Evolutionary conservation across 1,284 basidiomycete species (phyloP).

Genomic region (Ustilago loliicola): DNA sequence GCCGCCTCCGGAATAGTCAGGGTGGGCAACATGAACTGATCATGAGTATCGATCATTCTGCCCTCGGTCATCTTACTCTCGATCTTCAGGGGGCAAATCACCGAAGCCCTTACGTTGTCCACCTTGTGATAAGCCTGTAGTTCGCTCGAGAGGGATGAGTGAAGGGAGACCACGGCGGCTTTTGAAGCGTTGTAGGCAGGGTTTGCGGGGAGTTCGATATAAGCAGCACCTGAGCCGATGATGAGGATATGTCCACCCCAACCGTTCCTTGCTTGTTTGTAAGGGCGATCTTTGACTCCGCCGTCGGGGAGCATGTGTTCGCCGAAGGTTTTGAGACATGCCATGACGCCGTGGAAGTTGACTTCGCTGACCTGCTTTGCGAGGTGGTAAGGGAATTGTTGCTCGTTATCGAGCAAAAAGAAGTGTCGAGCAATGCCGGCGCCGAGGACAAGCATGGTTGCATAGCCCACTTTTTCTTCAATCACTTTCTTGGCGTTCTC

Average conservation of each 20-base stretch:
- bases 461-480: slow-evolving; percentile 49
- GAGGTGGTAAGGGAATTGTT: slow-evolving; percentile 42
- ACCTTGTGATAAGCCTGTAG: slow-evolving; percentile 56
- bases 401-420: slow-evolving; percentile 55
- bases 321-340: slow-evolving; percentile 58
- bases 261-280: slow-evolving; percentile 48
- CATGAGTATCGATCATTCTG: slow-evolving; percentile 50
- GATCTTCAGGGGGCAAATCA: slow-evolving; percentile 61
- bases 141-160: slow-evolving; percentile 48
- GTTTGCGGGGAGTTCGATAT: slow-evolving; percentile 54
- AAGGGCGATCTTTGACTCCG: slow-evolving; percentile 38
- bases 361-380: slow-evolving; percentile 51
- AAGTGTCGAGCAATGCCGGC: slow-evolving; percentile 54
- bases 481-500: slow-evolving; percentile 43
- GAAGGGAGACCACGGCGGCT: slow-evolving; percentile 51
- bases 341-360: slow-evolving; percentile 55
- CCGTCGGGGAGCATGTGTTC: slow-evolving; percentile 57
- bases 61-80: slow-evolving; percentile 59
- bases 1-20: slow-evolving; percentile 57
- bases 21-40: slow-evolving; percentile 56
- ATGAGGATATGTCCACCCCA: slow-evolving; percentile 61
- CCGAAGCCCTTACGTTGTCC: slow-evolving; percentile 49
- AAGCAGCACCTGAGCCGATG: slow-evolving; percentile 55
- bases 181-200: slow-evolving; percentile 57
- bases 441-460: slow-evolving; percentile 55